Evolutionary conservation across 2,329 filamentous ascomycete genomes (phyloP), one percentile per base, ranked within the genome.

Genomic region (Emericellopsis atlantica): DNA sequence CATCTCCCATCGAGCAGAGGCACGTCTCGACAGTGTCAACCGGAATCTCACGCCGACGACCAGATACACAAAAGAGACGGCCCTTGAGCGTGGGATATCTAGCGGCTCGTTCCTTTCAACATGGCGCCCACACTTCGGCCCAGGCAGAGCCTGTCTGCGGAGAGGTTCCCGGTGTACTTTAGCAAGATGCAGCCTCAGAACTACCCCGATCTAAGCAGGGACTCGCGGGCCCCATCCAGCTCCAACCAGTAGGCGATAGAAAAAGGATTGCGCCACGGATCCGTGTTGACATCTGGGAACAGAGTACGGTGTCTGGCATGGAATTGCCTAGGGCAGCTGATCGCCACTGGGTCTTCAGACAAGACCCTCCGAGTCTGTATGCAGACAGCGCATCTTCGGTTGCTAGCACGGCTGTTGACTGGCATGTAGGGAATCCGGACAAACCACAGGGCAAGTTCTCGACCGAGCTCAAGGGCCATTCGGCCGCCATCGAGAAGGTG

Each of bases 251-350:
- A n/a, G 52, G 57, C 41, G 12, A 10, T 9, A 10, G 29, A 8
- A 12, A 14, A 18, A 23, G 24, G 18, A 23, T 10, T 15, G 26
- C 26, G 18, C n/a, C 15, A 33, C 31, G 14, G 9, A 38, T 38
- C 9, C 16, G 16, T 16, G 11, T 16, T 40, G 14, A 32, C 12
- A 31, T 23, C 31, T 23, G 22, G 9, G 26, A 3, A 41, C 48
- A 87, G 81, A 47, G 70, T 93, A 43, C 79, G 84, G 33, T 81
- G 83, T 2, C 80, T 96, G 48, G 81, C 84, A 32, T 96, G 90
- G 90, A 95, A 90, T 48, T 85, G 89, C 0, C 69, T 85, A 0
- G 88, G 90, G 29, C 83, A 77, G 8, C 69, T 92, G 44, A 79
- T 96, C 45, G 90, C 90, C 1, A 93, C 89, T 1, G 88, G 87